Evolutionary conservation across 208 protist genomes (phyloP), one percentile per base, ranked within the genome.

Genomic region (Crithidia expoeki): DNA sequence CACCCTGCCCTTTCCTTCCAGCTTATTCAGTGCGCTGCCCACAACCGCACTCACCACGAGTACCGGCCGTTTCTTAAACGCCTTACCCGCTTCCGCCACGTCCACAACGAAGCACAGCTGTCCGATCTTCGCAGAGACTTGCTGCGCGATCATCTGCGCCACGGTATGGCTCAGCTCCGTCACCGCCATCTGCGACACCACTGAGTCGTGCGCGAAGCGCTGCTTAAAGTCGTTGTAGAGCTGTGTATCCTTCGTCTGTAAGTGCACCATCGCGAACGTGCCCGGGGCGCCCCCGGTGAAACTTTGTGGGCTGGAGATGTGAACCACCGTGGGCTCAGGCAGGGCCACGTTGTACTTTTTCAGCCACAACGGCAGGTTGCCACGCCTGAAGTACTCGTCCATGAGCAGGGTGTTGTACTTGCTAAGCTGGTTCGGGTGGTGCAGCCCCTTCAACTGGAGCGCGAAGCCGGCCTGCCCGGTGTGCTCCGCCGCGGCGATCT

Each of bases 101-200:
- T 87, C 72, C 25, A 75, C 27, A 5, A 87, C 71, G 30, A 74
- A 86, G 74, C 80, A 84, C 21, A 90, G 65, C 25, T 75, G 68
- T 2, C 82, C 82, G 19, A 70, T 50, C 68, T 90, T 90, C 17
- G 81, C 85, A 25, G 64, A 57, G 17, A 90, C 63, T 68, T 90
- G 85, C 70, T 90, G 85, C 38, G 79, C 69, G 38, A 90, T 76
- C 66, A 83, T 83, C 50, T 81, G 63, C 40, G 81, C 72, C 32
- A 87, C 79, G 53, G 60, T 68, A 30, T 47, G 50, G 42, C 65
- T 52, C 19, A 82, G 59, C 38, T 80, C 47, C 28, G 68, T 69
- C 21, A 60, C 74, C 28, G 83, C 72, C 80, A 90, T 74, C 74
- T 90, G 85, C 42, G 81, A 85, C 0, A 85, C 11, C 25, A 80